Base-by-base conservation (phyloP, 2,329 filamentous ascomycete species). In the Colletotrichum filicis region DNA sequence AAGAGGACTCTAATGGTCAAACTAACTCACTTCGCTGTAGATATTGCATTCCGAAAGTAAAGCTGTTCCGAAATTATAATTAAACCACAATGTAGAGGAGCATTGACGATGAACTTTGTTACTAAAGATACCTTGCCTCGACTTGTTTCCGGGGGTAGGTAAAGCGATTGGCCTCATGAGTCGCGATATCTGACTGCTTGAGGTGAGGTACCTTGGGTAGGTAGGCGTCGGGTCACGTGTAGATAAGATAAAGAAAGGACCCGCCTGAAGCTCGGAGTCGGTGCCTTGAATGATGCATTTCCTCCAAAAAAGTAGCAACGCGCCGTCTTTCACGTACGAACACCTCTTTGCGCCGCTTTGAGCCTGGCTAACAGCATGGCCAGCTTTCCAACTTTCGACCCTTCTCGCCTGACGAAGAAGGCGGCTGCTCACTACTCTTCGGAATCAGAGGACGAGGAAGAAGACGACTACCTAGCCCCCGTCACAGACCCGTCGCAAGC, bases 391-490 rank as follows among this genome's bases (percentile, higher is more conserved):
- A 77, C 83, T 1, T 89, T 88, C 75, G 83, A 88, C 65, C 79
- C 86, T 3, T 82, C 85, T 22, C 84, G 82, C 55, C 82, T 89
- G 59, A 86, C 83, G 46, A 90, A 90, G 80, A 83, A 85, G n/a
- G 87, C 88, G 3, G 87, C 85, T 30, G 86, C 88, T 61, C 89
- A 89, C 77, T 89, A 88, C 2, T 90, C 89, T 5, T 89, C 88
- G 26, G 85, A 83, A 14, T 86, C 87, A 12, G 85, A 87, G 67
- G 86, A 86, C 37, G 85, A 87, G 55, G 86, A 87, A 26, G 79
- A 85, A 53, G 83, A 89, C 75, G 85, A 86, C 22, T 87, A 81
- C 70, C 71, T 79, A 7, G 79, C 81, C 30, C 82, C 83, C 1
- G 83, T 84, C 58, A 79, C 79, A 80, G 78, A 85, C 77, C 53